phyloP scores from a whole-genome alignment of 148 eudicot genomes.

The Chenopodium berlandieri region DNA sequence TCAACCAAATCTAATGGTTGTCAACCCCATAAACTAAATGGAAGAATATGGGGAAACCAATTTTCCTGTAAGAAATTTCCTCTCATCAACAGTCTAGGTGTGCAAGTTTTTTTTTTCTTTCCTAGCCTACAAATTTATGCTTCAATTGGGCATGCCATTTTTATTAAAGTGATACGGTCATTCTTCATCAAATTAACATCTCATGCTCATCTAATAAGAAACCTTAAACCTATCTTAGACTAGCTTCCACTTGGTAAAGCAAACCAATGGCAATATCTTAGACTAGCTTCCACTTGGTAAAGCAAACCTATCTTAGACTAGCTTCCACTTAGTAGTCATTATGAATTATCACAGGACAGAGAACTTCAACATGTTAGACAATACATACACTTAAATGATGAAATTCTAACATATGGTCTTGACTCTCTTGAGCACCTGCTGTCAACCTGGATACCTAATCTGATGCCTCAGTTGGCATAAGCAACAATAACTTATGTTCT shows the following conservation, averaged over 20 bases:
- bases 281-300: too few relatives aligned
- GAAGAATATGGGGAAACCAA: background rate
- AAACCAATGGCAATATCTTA: background rate
- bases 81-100: background rate
- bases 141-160: background rate
- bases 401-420: background rate
- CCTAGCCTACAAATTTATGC: background rate
- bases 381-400: background rate
- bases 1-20: background rate
- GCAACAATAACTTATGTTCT: background rate
- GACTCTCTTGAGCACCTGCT: background rate
- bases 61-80: too few relatives aligned
- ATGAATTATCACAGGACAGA: background rate
- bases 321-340: background rate
- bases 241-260: background rate
- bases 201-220: background rate
- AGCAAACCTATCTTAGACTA: background rate
- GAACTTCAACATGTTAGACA: background rate
- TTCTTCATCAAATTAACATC: background rate
- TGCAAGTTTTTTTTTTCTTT: background rate
- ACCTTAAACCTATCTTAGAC: conserved; percentile 1
- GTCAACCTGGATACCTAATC: background rate
- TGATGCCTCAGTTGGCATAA: background rate
- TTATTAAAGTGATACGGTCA: background rate
- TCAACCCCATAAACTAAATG: too few relatives aligned